A percentile compares a stretch with the other conserved stretches of the same genome.
Conservation (phyloP, 176 grass and related monocot species). For the Paspalum vaginatum region DNA sequence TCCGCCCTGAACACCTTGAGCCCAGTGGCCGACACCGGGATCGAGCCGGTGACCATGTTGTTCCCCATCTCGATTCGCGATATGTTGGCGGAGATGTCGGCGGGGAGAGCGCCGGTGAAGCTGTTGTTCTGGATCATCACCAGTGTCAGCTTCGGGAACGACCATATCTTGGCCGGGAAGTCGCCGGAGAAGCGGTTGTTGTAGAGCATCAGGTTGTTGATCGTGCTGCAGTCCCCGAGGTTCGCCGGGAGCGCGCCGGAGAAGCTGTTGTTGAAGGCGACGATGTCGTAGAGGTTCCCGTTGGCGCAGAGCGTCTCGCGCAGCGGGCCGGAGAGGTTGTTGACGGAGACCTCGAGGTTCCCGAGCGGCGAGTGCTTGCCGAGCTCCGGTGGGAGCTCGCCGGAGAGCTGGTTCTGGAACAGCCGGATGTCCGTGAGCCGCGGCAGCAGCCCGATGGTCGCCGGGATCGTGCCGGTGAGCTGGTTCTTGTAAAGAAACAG, state of each 20-base stretch:
- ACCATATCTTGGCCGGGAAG: slow-evolving; percentile 59
- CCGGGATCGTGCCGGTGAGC: slow-evolving; percentile 61
- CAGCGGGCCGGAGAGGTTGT: slow-evolving; percentile 56
- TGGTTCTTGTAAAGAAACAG: slow-evolving; percentile 60
- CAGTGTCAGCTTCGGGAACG: slow-evolving; percentile 30
- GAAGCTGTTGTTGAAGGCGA: slow-evolving; percentile 73
- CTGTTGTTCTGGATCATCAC: slow-evolving; percentile 68
- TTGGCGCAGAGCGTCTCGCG: slow-evolving; percentile 56
- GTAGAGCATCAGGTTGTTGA: slow-evolving; percentile 61
- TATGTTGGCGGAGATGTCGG: slow-evolving; percentile 36
- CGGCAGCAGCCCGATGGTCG: slow-evolving; percentile 54
- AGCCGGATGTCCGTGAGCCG: slow-evolving; percentile 44
- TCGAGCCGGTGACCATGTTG: slow-evolving; percentile 61
- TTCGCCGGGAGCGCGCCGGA: slow-evolving; percentile 48
- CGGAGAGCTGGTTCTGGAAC: slow-evolving; percentile 60
- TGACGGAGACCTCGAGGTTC: slow-evolving; percentile 59
- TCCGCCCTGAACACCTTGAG: slow-evolving; percentile 49
- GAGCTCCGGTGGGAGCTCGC: slow-evolving; percentile 58
- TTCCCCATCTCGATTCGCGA: slow-evolving; percentile 60
- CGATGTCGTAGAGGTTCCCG: slow-evolving; percentile 38
- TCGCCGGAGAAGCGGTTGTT: slow-evolving; percentile 66
- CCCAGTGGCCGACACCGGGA: slow-evolving; percentile 28
- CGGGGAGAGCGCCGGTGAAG: slow-evolving; percentile 59
- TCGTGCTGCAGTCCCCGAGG: slow-evolving; percentile 21
- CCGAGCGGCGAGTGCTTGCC: slow-evolving; percentile 62